Base-by-base conservation (phyloP, 1,284 basidiomycete species). In the Earliella scabrosa region DNA sequence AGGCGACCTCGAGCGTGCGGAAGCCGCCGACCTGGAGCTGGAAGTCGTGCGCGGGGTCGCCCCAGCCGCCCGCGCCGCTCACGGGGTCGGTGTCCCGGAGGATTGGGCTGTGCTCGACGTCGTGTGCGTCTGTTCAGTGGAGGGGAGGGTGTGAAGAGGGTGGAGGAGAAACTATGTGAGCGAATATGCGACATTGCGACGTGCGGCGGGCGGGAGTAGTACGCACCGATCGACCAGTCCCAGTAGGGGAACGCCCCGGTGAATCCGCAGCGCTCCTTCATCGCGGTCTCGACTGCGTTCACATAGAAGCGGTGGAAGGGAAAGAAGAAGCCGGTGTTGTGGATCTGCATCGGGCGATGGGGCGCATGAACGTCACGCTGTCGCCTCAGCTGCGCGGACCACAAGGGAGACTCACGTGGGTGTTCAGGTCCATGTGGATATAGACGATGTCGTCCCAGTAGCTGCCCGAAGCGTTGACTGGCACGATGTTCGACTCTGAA, bases 291-390 rank as follows among this genome's bases (percentile, higher is more conserved):
- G 48, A 71, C 69, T 14, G 59, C 60, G 26, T 67, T 49, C 11
- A 76, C 57, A 46, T 71, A 75, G 69, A 70, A 74, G 1, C 76
- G 71, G 54, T 77, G 76, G 65, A 69, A 77, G 0, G 74, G 74
- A 36, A 75, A 65, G 61, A 77, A 77, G 9, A 69, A 53, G 3
- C 71, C 73, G 11, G 73, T 74, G 27, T 64, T 66, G 47, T 76
- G 74, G 18, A 76, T 73, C 73, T 74, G 31, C 11, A 8, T 29
- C 52, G 32, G 7, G 16, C 5, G 6, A 50, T 32, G 27, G 10
- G 23, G 44, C 23, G 14, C 21, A 16, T 27, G 29, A 31, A 13
- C 29, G 13, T 31, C n/a, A n/a, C n/a, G n/a, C n/a, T n/a, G n/a
- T n/a, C 29, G 29, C 29, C 29, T 6, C 29, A 31, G 29, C n/a